Conservation (phyloP, 2,329 filamentous ascomycete genomes). For the Epichloe sylvatica region DNA sequence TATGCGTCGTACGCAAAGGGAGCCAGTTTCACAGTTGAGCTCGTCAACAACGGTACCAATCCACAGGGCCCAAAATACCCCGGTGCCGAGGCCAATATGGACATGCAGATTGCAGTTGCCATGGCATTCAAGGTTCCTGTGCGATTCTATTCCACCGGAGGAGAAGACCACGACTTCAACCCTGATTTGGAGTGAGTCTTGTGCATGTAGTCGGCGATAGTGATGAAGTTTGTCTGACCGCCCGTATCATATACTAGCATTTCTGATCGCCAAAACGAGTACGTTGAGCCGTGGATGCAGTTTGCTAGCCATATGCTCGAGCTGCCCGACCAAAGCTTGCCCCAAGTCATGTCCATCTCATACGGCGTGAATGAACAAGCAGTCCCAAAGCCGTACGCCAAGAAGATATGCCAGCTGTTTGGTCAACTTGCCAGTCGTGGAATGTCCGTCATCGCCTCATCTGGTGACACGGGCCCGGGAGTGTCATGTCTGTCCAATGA, state of each 20-base stretch:
- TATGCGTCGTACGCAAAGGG: constrained; percentile 39
- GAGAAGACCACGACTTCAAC: constrained; percentile 16
- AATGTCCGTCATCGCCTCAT: constrained; percentile 50
- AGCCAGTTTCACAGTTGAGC: constrained; percentile 41
- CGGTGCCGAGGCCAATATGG: constrained; percentile 24
- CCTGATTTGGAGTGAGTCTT: constrained; percentile 22
- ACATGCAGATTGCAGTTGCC: constrained; percentile 22
- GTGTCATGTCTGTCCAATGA: constrained; percentile 23
- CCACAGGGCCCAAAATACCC: constrained; percentile 24
- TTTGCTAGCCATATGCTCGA: constrained; percentile 47
- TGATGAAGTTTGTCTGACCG: not conserved
- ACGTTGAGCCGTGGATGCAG: constrained; percentile 53
- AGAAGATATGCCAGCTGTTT: constrained; percentile 39
- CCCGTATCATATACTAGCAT: constrained; percentile 7
- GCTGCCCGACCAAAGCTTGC: constrained; percentile 39
- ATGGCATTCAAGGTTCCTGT: constrained; percentile 22
- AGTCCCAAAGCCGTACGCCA: constrained; percentile 44
- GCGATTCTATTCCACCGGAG: constrained; percentile 19
- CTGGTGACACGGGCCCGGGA: constrained; percentile 39
- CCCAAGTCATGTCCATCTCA: constrained; percentile 52
- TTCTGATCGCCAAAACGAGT: constrained; percentile 17
- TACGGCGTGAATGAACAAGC: constrained; percentile 57
- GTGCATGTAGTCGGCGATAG: not conserved
- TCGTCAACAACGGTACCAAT: constrained; percentile 43
- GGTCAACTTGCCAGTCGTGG: constrained; percentile 51